These are phyloP conservation scores for Chaetomium cochliodes DNA, from an alignment of 495 filamentous ascomycete species.

Conservation along the genomic window DNA sequence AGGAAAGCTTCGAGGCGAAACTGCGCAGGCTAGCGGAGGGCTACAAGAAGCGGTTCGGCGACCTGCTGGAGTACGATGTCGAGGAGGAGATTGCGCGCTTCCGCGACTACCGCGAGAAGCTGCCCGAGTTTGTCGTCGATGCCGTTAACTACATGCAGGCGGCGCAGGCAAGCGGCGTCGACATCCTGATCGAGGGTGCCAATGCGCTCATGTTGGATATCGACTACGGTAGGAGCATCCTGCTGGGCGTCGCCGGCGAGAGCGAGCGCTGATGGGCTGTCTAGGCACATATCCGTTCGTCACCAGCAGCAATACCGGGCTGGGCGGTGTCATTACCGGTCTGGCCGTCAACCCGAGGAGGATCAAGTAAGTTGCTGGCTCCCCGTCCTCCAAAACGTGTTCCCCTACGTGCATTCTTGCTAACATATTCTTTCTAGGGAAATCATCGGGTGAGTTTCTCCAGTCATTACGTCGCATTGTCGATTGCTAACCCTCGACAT, in stretches of 20 bases:
- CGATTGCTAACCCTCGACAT: conserved; percentile 16
- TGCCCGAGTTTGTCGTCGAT: conserved; percentile 71
- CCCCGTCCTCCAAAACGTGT: too few relatives aligned
- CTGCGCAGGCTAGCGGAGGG: conserved; percentile 62
- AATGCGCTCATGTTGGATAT: conserved; percentile 66
- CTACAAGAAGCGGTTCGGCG: conserved; percentile 73
- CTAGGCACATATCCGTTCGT: conserved; percentile 79
- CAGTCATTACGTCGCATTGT: background rate
- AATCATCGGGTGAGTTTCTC: conserved; percentile 36
- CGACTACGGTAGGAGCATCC: conserved; percentile 34
- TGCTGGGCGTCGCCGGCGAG: background rate
- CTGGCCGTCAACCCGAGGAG: conserved; percentile 56
- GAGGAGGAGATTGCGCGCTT: conserved; percentile 72
- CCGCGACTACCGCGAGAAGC: conserved; percentile 62
- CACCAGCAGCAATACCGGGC: conserved; percentile 71
- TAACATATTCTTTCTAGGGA: conserved; percentile 34
- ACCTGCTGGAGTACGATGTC: conserved; percentile 69
- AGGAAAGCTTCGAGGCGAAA: conserved; percentile 66
- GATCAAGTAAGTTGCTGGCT: conserved; percentile 35
- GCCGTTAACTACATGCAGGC: conserved; percentile 57
- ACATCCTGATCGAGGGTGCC: conserved; percentile 82
- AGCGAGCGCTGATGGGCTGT: background rate
- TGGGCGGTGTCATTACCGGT: conserved; percentile 76
- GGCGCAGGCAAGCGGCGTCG: conserved; percentile 57
- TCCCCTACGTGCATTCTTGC: background rate